Percentiles rank a stretch among this genome's conserved stretches.
Evolutionary conservation across 768 basidiomycete genomes (phyloP).

Genomic region (Sarcodon aspratus): DNA sequence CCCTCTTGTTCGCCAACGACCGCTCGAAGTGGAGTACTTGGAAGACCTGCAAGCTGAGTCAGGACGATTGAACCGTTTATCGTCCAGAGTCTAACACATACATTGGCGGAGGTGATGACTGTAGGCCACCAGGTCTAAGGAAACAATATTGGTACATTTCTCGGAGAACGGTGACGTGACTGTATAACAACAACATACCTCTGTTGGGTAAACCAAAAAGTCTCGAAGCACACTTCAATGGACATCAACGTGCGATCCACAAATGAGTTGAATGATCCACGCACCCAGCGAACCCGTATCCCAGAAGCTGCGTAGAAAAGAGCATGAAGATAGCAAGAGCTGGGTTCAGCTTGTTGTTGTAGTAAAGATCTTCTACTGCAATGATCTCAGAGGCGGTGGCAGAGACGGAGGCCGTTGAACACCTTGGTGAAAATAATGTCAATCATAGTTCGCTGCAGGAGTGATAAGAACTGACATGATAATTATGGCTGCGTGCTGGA

Average conservation of each 20-base stretch:
- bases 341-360: slow-evolving; percentile 24
- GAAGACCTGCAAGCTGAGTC: slow-evolving; percentile 30
- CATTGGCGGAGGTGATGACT: too few species aligned
- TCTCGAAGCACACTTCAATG: slow-evolving; percentile 14
- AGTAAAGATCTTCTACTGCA: slow-evolving; percentile 24
- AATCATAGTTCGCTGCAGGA: not conserved
- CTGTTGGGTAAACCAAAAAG: slow-evolving; percentile 40
- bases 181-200: too few species aligned
- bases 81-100: too few species aligned
- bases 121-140: too few species aligned
- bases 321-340: slow-evolving; percentile 24
- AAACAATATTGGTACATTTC: too few species aligned
- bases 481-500: slow-evolving; percentile 21
- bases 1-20: slow-evolving; percentile 24
- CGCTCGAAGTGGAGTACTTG: slow-evolving; percentile 31
- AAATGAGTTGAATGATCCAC: slow-evolving; percentile 11
- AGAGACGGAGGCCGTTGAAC: slow-evolving; percentile 19
- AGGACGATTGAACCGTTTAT: slow-evolving; percentile 30
- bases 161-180: too few species aligned
- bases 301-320: slow-evolving; percentile 21
- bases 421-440: not conserved
- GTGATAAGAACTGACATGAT: slow-evolving; percentile 14
- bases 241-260: too few species aligned
- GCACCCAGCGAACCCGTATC: slow-evolving; percentile 24
- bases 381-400: slow-evolving; percentile 21